Evolutionary conservation across 768 basidiomycete species (phyloP).

Genomic region (Boletus rubescentipes): DNA sequence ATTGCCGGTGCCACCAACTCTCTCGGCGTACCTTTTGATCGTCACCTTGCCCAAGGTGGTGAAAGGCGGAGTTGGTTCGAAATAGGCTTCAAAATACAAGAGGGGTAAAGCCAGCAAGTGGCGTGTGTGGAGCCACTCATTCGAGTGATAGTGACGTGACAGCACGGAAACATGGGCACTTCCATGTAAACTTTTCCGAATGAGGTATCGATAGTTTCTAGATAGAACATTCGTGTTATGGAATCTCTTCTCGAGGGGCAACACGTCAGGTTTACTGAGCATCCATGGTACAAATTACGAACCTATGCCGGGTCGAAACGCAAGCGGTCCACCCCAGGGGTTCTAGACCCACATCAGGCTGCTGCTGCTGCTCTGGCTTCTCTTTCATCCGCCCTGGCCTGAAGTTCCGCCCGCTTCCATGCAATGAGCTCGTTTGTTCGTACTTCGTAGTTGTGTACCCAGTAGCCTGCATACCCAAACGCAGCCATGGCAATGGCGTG

Average conservation of each 20-base stretch:
- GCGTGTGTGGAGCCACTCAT: background rate
- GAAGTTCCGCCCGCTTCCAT: constrained; percentile 62
- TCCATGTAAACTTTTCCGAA: background rate
- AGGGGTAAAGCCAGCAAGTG: background rate
- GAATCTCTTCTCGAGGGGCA: constrained; percentile 5
- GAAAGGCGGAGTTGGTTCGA: background rate
- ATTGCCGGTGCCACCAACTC: background rate
- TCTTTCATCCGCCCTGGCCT: constrained; percentile 38
- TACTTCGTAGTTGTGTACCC: constrained; percentile 65
- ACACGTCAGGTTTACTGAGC: constrained; percentile 7
- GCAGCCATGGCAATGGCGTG: constrained; percentile 67
- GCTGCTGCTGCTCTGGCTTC: constrained; percentile 18
- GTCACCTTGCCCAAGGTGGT: constrained; percentile 3
- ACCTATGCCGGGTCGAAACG: constrained; percentile 18
- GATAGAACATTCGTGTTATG: constrained; percentile 11
- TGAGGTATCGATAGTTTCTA: constrained; percentile 19
- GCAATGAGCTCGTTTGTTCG: constrained; percentile 60
- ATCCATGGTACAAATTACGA: constrained; percentile 10
- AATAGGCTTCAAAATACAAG: background rate
- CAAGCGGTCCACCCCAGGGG: background rate
- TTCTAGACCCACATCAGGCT: constrained; percentile 17
- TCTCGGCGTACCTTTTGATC: constrained; percentile 3
- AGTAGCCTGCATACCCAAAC: constrained; percentile 77
- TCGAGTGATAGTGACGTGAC: constrained; percentile 1
- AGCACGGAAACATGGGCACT: background rate